A percentile compares a stretch with the other conserved stretches of the same genome.
Conservation (phyloP, 768 basidiomycete genomes). For the Galerina sulciceps region DNA sequence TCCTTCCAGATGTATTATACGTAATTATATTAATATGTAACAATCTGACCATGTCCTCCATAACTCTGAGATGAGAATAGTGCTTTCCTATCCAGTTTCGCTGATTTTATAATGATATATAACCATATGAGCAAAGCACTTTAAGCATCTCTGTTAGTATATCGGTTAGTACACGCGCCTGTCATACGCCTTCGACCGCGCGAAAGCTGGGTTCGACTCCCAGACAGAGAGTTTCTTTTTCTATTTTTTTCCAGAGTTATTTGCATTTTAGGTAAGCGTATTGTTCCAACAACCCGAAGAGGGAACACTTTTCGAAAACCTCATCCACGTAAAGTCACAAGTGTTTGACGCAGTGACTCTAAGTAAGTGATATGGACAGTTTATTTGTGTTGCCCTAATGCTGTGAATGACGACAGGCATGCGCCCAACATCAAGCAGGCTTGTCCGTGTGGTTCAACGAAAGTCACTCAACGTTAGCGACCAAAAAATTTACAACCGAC, state of each 20-base stretch:
- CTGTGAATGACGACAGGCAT: conserved; percentile 23
- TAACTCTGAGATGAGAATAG: too few species aligned
- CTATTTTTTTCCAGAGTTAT: not conserved
- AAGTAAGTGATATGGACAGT: not conserved
- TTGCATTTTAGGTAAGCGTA: not conserved
- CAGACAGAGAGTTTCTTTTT: conserved; percentile 15
- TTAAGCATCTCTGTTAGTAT: conserved; percentile 14
- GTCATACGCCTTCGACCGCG: conserved; percentile 11
- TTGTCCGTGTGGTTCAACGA: conserved; percentile 43
- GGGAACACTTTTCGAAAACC: too few species aligned
- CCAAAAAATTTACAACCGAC: conserved; percentile 34
- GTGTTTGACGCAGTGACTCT: not conserved
- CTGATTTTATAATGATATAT: too few species aligned
- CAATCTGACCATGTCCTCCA: not conserved
- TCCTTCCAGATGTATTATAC: not conserved
- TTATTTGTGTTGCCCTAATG: not conserved
- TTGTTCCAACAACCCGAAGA: too few species aligned
- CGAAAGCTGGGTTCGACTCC: conserved; percentile 21
- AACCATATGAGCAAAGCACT: not conserved
- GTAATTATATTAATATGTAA: conserved; percentile 6
- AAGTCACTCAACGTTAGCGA: conserved; percentile 31
- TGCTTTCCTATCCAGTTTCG: too few species aligned
- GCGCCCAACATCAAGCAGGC: conserved; percentile 37
- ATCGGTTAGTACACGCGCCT: conserved; percentile 20
- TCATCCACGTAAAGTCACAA: too few species aligned